These are phyloP conservation scores for Rhizophora apiculata DNA, from an alignment of 345 rosid species.

Conservation along the genomic window DNA sequence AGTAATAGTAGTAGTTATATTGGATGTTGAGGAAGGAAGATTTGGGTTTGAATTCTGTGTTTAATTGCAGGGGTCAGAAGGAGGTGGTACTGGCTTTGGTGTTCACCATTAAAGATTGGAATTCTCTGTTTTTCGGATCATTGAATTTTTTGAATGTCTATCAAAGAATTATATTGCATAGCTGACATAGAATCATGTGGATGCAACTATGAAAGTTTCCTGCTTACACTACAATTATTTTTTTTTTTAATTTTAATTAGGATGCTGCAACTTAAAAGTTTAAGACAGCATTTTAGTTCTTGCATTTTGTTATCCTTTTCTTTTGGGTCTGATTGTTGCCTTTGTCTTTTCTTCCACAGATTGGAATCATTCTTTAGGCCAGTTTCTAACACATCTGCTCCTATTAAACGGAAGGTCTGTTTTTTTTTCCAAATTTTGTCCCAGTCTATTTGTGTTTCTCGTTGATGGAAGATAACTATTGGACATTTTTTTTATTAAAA, in stretches of 20 bases:
- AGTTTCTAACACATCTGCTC: conserved; percentile 45
- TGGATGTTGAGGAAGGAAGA: not conserved
- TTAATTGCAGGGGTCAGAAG: not conserved
- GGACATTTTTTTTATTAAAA: no score
- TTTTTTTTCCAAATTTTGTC: conserved; percentile 9
- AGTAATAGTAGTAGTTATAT: not conserved
- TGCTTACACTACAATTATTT: no score
- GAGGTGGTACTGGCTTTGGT: not conserved
- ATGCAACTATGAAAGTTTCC: not conserved
- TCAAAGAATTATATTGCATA: no score
- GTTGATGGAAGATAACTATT: not conserved
- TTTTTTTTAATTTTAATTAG: not conserved
- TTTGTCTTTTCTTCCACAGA: conserved; percentile 30
- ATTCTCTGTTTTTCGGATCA: no score
- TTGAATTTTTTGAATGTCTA: no score
- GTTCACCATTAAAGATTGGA: no score
- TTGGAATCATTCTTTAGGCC: conserved; percentile 83
- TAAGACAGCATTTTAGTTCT: not conserved
- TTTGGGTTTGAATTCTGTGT: not conserved
- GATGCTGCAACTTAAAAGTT: not conserved
- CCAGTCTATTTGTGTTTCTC: not conserved
- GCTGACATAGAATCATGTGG: no score
- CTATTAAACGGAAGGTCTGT: conserved; percentile 71
- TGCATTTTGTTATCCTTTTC: conserved; percentile 1
- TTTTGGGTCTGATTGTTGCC: conserved; percentile 11